These are phyloP conservation scores for Acorus gramineus DNA, from an alignment of 106 monocot genomes.

Conservation along the genomic window DNA sequence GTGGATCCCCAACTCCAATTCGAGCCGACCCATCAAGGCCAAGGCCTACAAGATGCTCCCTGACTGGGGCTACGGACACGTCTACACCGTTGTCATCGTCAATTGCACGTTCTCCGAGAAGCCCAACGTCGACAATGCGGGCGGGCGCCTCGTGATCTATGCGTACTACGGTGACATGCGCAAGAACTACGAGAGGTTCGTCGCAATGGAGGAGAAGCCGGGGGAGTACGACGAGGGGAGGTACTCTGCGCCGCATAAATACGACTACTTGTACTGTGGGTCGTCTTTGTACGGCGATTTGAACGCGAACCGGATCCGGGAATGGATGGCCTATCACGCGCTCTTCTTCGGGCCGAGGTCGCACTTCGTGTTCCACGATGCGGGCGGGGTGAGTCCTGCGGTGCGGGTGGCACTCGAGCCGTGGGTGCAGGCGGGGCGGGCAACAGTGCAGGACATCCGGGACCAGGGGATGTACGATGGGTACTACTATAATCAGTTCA, in stretches of 20 bases:
- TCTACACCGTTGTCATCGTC: slow-evolving; percentile 90
- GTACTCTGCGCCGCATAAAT: slow-evolving; percentile 53
- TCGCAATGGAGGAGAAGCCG: slow-evolving; percentile 55
- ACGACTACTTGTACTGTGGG: slow-evolving; percentile 90
- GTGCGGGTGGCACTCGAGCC: slow-evolving; percentile 60
- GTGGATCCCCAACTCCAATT: slow-evolving; percentile 47
- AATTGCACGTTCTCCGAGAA: slow-evolving; percentile 75
- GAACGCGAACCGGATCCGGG: slow-evolving; percentile 53
- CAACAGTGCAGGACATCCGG: slow-evolving; percentile 74
- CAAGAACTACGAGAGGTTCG: slow-evolving; percentile 43
- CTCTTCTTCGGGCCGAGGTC: slow-evolving; percentile 67
- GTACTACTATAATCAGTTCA: slow-evolving; percentile 92
- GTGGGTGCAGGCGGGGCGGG: slow-evolving; percentile 64
- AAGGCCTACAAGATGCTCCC: slow-evolving; percentile 75
- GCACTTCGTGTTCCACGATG: slow-evolving; percentile 95
- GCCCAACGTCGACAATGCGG: slow-evolving; percentile 71
- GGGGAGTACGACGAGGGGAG: slow-evolving; percentile 51
- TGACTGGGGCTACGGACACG: slow-evolving; percentile 92
- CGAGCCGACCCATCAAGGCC: slow-evolving; percentile 19
- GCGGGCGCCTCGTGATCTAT: slow-evolving; percentile 62
- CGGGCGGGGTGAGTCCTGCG: slow-evolving; percentile 58
- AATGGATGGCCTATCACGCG: slow-evolving; percentile 96
- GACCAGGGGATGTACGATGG: slow-evolving; percentile 72
- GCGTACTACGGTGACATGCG: slow-evolving; percentile 65
- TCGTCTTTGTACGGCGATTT: slow-evolving; percentile 75